These are phyloP conservation scores for Pythium grandisporangium DNA, from an alignment of 352 stramenopile species.

Conservation along the genomic window DNA sequence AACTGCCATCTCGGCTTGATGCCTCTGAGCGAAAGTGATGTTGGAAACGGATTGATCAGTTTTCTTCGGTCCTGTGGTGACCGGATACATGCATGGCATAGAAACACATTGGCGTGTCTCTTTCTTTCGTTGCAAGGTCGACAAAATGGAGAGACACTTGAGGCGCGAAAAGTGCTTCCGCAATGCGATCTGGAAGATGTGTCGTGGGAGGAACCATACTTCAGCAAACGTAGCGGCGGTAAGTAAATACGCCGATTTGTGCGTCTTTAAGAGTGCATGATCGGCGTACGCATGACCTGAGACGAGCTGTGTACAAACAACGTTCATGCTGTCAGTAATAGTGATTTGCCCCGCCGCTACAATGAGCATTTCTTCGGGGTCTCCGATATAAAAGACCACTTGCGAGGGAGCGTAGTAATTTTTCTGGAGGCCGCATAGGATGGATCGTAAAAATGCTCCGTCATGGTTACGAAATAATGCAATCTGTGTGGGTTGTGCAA, in stretches of 20 bases:
- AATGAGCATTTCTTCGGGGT: conserved; percentile 48
- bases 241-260: conserved; percentile 17
- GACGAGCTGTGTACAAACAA: conserved; percentile 15
- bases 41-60: too few relatives aligned
- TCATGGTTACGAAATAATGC: conserved; percentile 33
- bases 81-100: too few relatives aligned
- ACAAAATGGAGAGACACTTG: conserved; percentile 26
- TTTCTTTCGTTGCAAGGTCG: too few relatives aligned
- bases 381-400: conserved; percentile 12
- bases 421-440: conserved; percentile 27
- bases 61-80: too few relatives aligned
- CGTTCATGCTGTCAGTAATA: conserved; percentile 13
- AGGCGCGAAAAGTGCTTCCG: conserved; percentile 39
- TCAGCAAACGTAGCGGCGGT: conserved; percentile 38
- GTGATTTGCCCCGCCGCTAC: conserved; percentile 31
- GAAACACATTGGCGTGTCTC: too few relatives aligned
- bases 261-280: conserved; percentile 35
- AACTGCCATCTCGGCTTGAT: too few relatives aligned
- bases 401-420: conserved; percentile 44
- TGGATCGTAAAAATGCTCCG: conserved; percentile 38
- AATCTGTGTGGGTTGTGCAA: conserved; percentile 6
- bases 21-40: too few relatives aligned
- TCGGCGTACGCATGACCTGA: conserved; percentile 30
- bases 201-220: conserved; percentile 25
- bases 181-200: conserved; percentile 28